A percentile compares a stretch with the other conserved stretches of the same genome.
phyloP scores from a whole-genome alignment of 2,329 filamentous ascomycete species.

The Botrytis medusae region DNA sequence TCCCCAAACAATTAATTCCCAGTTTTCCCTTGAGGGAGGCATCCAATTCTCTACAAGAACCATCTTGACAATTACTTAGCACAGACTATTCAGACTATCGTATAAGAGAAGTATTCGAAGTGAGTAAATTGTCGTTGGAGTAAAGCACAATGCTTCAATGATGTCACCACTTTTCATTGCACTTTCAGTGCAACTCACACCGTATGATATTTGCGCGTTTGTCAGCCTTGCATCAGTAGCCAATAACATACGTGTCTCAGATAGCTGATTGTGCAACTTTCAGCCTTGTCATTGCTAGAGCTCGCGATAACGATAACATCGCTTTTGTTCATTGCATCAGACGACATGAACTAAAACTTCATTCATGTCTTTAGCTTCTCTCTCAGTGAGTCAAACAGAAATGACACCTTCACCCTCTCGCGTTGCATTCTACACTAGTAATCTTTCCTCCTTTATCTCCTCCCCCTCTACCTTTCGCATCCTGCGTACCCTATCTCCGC shows the following conservation, averaged over 20 bases:
- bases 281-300: not conserved
- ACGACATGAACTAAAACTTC: not conserved
- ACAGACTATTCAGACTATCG: not conserved
- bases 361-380: not conserved
- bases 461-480: slow-evolving; percentile 35
- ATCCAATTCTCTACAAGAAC: slow-evolving; percentile 41
- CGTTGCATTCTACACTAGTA: slow-evolving; percentile 24
- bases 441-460: slow-evolving; percentile 34
- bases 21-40: slow-evolving; percentile 60
- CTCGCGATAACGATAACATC: not conserved
- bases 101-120: not conserved
- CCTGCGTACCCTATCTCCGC: slow-evolving; percentile 30
- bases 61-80: slow-evolving; percentile 27
- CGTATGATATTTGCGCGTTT: not conserved
- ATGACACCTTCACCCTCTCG: not conserved
- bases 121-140: not conserved
- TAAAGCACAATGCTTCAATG: slow-evolving; percentile 21
- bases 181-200: not conserved
- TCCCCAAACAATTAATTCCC: slow-evolving; percentile 50
- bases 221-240: not conserved
- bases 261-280: not conserved
- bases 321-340: not conserved
- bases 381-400: no score
- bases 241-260: not conserved
- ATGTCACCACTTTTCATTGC: slow-evolving; percentile 22